A percentile compares a stretch with the other conserved stretches of the same genome.
Conservation (phyloP, 305 asterid species). For the Solanum hybrid region DNA sequence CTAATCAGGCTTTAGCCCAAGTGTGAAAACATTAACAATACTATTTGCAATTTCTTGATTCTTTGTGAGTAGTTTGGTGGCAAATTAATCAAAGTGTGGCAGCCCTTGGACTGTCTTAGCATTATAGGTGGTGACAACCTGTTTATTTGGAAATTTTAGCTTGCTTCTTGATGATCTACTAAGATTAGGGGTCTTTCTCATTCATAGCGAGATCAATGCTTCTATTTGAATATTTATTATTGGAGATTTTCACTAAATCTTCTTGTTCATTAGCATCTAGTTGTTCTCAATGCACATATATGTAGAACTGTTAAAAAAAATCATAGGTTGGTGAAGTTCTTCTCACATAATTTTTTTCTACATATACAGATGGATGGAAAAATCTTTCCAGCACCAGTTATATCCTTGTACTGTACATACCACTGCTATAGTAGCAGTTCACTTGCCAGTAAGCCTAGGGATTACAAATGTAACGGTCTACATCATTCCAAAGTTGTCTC, state of each 20-base stretch:
- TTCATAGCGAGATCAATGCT: not conserved
- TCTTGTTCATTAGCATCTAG: not conserved
- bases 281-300: not conserved
- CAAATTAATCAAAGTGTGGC: not conserved
- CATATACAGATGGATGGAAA: constrained; percentile 52
- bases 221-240: not conserved
- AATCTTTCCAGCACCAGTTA: constrained; percentile 66
- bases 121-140: not conserved
- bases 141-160: not conserved
- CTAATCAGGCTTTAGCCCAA: not conserved
- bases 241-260: not conserved
- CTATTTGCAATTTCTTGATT: not conserved
- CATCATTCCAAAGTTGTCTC: constrained; percentile 77
- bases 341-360: not conserved
- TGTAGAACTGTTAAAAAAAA: not conserved
- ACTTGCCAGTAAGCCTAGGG: constrained; percentile 83
- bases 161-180: not conserved
- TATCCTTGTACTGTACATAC: constrained; percentile 76
- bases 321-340: not conserved
- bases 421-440: constrained; percentile 85
- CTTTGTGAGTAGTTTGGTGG: not conserved
- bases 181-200: not conserved
- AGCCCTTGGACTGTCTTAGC: not conserved
- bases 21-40: not conserved
- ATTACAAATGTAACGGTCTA: constrained; percentile 74